Conservation (phyloP, 179 eudicot genomes). For the Silene vulgaris region DNA sequence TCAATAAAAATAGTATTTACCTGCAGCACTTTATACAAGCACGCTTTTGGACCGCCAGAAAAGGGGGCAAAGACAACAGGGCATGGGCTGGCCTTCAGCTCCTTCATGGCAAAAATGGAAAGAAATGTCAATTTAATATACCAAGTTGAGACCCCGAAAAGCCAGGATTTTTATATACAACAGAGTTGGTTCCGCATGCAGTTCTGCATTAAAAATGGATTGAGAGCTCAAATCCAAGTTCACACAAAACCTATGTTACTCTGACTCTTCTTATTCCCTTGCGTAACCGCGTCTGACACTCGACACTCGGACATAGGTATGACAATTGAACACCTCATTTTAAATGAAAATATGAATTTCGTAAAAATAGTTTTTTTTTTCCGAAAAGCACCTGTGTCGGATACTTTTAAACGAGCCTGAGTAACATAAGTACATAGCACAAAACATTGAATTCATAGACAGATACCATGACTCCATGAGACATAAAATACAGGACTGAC, state of each 20-base stretch:
- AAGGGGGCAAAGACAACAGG: constrained; percentile 90
- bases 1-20: constrained; percentile 32
- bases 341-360: no score
- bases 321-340: no score
- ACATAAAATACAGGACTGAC: constrained; percentile 33
- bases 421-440: no score
- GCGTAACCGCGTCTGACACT: no score
- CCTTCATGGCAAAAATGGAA: constrained; percentile 40
- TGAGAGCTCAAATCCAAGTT: background rate
- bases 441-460: background rate
- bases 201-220: background rate
- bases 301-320: no score
- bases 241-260: background rate
- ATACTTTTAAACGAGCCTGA: no score
- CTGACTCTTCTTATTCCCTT: no score
- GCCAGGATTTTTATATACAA: background rate
- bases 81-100: constrained; percentile 64
- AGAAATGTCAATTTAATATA: constrained; percentile 10
- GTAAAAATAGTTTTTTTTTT: no score
- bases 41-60: constrained; percentile 96
- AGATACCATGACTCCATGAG: background rate
- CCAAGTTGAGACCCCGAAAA: background rate
- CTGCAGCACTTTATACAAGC: constrained; percentile 97
- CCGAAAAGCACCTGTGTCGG: no score
- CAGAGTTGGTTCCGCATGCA: background rate